Evolutionary conservation across 345 rosid genomes (phyloP).

Genomic region (Populus alba): DNA sequence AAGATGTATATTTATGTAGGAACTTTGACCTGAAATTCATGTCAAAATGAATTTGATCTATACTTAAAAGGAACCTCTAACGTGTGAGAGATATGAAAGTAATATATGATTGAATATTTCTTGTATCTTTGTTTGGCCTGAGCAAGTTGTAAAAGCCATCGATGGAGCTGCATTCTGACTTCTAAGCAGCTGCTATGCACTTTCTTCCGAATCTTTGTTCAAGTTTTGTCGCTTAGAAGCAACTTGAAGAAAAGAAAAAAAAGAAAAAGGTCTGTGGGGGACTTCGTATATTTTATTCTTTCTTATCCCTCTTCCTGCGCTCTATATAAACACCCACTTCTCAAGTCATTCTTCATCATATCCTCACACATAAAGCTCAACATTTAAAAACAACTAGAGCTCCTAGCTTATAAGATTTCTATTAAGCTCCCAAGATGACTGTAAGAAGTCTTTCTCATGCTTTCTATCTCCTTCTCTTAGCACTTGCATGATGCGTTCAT

Average conservation of each 20-base stretch:
- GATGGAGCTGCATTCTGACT: not conserved
- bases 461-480: not conserved
- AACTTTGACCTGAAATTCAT: not conserved
- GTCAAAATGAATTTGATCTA: not conserved
- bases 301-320: slow-evolving; percentile 5
- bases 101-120: not conserved
- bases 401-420: not conserved
- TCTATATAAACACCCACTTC: slow-evolving; percentile 10
- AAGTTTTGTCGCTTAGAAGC: slow-evolving; percentile 1
- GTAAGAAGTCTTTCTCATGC: not conserved
- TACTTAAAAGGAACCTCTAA: not conserved
- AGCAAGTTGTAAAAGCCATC: not conserved
- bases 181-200: slow-evolving; percentile 23
- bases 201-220: slow-evolving; percentile 16
- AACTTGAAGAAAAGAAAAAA: slow-evolving; percentile 12
- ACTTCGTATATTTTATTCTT: slow-evolving; percentile 9
- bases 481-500: not conserved
- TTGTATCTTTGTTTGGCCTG: not conserved
- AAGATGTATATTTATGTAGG: not conserved
- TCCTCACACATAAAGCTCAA: not conserved
- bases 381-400: not conserved
- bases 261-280: slow-evolving; percentile 4
- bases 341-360: not conserved
- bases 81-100: not conserved
- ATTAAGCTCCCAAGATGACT: not conserved